Evolutionary conservation across 2,329 filamentous ascomycete genomes (phyloP), one percentile per base, ranked within the genome.

Genomic region (Helotiales sp.): DNA sequence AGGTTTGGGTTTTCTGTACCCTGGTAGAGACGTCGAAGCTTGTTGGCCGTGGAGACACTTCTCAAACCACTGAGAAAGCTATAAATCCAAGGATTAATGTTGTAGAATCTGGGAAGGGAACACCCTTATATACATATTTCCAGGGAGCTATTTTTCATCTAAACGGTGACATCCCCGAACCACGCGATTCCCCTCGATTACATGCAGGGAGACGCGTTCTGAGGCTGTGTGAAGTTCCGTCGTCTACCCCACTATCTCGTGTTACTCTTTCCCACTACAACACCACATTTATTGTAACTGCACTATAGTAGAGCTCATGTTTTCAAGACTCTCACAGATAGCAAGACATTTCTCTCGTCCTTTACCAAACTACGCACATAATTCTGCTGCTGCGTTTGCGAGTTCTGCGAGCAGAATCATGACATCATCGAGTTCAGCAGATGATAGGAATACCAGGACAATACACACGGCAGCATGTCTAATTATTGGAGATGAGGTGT

Each of bases 401-500:
- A 55, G 25, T 9, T 57, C 52, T 38, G 56, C 57, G 19, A 65
- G 53, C 52, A 54, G 66, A 66, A 71, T 72, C 69, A 83, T 81
- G 76, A 76, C 74, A 60, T 75, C 76, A 67, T 72, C 79, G 58
- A 57, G 70, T 62, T 79, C 81, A 68, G 76, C 79, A 4, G 78
- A 80, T 58, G 79, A 84, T 69, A 79, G 82, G 63, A 81, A 81
- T 68, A 78, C 81, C 67, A 80, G 86, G 70, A 86, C 82, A 59
- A 96, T 98, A 66, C 87, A 91, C 71, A 97, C 93, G 47, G 95
- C 93, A 10, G 93, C 89, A 56, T 96, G 91, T 73, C 76, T 98
- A 63, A 92, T 99, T 59, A 98, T 99, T 68, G 93, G 93, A n/a
- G 93, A 98, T 75, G 93, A 97, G 74, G 92, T 98, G 5, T 80